Evolutionary conservation across 768 basidiomycete species (phyloP), one percentile per base, ranked within the genome.

Genomic region (Psilocybe sp.): DNA sequence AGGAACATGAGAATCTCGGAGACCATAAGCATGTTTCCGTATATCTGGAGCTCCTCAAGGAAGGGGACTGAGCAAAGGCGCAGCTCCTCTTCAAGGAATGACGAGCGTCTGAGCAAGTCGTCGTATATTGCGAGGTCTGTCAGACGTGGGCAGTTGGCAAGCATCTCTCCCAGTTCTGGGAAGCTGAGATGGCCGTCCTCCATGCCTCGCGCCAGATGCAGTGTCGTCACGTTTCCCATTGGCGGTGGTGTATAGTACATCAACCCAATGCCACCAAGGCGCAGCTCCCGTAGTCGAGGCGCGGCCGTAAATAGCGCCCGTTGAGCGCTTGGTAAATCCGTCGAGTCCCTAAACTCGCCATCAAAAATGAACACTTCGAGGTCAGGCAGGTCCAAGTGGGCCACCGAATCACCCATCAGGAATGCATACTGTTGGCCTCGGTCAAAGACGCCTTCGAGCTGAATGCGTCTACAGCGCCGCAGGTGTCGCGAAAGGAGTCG

Each of bases 1-100:
- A 59, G 23, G 44, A 49, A 59, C 11, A 59, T 40, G 8, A 59
- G 52, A 4, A 56, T 45, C 39, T 59, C 52, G 31, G 58, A 59
- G 3, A 55, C 50, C 3, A 47, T 43, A 18, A 56, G 55, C 58
- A 59, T 56, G 44, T 59, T 56, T 5, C 54, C 58, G 10, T 53
- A 47, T 20, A 59, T 59, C 38, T 40, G 37, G 15, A 59, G 46
- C 7, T 40, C 40, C 41, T 52, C 40, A 6, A 59, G 41, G 2
- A 44, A 42, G 7, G 47, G 52, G 12, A 51, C 47, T 10, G 42
- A 13, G 35, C 37, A 47, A 3, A 28, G 23, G 23, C 23, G 23
- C 23, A 28, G 23, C 18, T 42, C 43, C 6, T 34, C 12, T 13
- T 35, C 14, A 23, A 23, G 23, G 12, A 45, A 35, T 7, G 34